Evolutionary conservation across 805 yeast species (phyloP).

Genomic region (Wilhelminamyces savonicus): DNA sequence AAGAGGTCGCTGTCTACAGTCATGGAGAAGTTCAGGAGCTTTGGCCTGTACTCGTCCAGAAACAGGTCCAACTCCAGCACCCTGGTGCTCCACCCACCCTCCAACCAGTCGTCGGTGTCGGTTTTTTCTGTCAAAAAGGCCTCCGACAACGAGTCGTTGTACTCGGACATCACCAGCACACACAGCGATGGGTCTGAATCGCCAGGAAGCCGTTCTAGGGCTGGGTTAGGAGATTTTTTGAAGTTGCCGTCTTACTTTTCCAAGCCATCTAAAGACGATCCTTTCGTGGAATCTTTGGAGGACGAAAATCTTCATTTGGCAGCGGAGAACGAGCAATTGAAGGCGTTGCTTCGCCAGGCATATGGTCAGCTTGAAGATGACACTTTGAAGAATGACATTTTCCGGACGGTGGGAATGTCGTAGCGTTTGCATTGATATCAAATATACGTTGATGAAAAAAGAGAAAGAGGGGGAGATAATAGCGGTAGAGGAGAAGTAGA

Average conservation of each 20-base stretch:
- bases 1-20: slow-evolving; percentile 14
- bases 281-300: too few relatives aligned
- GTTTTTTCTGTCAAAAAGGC: slow-evolving; percentile 12
- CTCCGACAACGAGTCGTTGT: slow-evolving; percentile 20
- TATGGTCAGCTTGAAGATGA: slow-evolving; percentile 13
- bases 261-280: too few relatives aligned
- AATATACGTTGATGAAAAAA: too few relatives aligned
- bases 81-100: slow-evolving; percentile 1
- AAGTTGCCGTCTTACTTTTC: slow-evolving; percentile 2
- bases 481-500: too few relatives aligned
- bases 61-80: slow-evolving; percentile 4
- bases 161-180: slow-evolving; percentile 17
- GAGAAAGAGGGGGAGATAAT: too few relatives aligned
- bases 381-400: slow-evolving; percentile 9
- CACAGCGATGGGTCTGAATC: slow-evolving; percentile 1
- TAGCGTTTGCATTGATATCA: too few relatives aligned
- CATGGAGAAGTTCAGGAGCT: slow-evolving; percentile 22
- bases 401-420: slow-evolving; percentile 10
- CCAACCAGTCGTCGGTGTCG: slow-evolving; percentile 14
- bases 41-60: slow-evolving; percentile 15
- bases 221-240: neutral
- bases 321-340: slow-evolving; percentile 22
- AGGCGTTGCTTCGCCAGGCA: slow-evolving; percentile 20
- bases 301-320: neutral
- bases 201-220: too few relatives aligned